A percentile compares a stretch with the other conserved stretches of the same genome.
Conservation (phyloP, 805 yeast genomes). For the Teunomyces kruisii region DNA sequence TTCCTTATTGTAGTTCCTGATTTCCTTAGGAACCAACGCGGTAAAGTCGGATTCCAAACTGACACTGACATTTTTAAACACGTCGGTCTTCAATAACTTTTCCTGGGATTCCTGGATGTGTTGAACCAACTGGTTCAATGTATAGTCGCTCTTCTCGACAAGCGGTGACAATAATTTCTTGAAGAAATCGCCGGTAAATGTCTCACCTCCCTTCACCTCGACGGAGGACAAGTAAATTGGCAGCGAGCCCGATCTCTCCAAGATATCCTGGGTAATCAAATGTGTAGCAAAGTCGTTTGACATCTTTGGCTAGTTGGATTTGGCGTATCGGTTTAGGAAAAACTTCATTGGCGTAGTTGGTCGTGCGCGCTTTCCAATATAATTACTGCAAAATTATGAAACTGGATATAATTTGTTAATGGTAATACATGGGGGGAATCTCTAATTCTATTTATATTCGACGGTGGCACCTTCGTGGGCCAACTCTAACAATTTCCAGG, state of each 20-base stretch:
- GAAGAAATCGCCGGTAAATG: constrained; percentile 47
- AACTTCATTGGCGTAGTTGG: constrained; percentile 3
- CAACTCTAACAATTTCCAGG: constrained; percentile 80
- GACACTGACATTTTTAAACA: constrained; percentile 42
- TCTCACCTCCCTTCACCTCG: constrained; percentile 44
- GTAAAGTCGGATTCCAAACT: constrained; percentile 42
- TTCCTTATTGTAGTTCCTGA: constrained; percentile 33
- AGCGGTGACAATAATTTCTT: constrained; percentile 46
- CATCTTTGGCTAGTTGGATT: not conserved
- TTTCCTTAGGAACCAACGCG: constrained; percentile 20
- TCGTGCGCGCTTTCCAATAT: not conserved
- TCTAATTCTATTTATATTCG: constrained; percentile 9
- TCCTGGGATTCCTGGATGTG: constrained; percentile 30
- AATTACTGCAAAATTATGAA: not conserved
- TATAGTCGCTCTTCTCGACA: constrained; percentile 38
- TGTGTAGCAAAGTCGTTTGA: constrained; percentile 5
- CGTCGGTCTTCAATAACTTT: constrained; percentile 43
- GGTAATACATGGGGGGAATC: not conserved
- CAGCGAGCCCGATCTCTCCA: constrained; percentile 29
- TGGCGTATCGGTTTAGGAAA: not conserved
- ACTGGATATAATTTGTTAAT: not conserved
- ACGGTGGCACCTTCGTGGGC: constrained; percentile 87
- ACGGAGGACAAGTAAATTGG: constrained; percentile 36
- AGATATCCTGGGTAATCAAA: constrained; percentile 26
- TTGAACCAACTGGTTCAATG: constrained; percentile 41